These are phyloP conservation scores for Aspergillus bridgeri DNA, from an alignment of 495 filamentous ascomycete species.

Conservation along the genomic window DNA sequence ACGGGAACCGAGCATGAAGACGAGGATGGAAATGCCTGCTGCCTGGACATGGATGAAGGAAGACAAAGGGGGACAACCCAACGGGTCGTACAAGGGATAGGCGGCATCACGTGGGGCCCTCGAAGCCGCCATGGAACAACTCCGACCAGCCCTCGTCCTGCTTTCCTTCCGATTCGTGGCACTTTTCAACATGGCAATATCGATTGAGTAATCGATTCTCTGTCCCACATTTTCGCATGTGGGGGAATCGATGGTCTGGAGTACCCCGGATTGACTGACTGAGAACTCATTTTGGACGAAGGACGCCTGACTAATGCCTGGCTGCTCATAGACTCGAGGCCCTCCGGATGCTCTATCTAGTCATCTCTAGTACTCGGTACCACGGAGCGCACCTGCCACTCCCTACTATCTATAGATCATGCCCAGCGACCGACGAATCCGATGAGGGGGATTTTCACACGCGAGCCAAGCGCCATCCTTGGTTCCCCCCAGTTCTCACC, in stretches of 20 bases:
- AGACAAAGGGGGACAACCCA: too few relatives aligned
- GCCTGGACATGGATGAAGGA: too few relatives aligned
- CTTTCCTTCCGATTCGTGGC: not conserved
- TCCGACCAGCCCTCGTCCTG: not conserved
- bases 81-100: too few relatives aligned
- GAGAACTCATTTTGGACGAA: too few relatives aligned
- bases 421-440: not conserved
- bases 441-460: conserved; percentile 3
- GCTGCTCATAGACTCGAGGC: not conserved
- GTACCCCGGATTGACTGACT: not conserved
- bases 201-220: not conserved
- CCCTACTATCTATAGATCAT: not conserved
- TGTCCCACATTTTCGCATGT: not conserved
- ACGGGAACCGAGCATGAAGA: too few relatives aligned
- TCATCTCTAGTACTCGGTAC: too few relatives aligned
- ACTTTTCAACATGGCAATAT: not conserved
- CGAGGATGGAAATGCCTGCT: too few relatives aligned
- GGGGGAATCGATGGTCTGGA: not conserved
- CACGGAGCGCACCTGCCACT: too few relatives aligned
- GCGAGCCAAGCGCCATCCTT: conserved; percentile 1
- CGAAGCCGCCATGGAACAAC: not conserved
- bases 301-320: not conserved
- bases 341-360: too few relatives aligned
- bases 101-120: too few relatives aligned
- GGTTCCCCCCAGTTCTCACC: not conserved